Conservation (phyloP, 1,139 yeast genomes). For the Ogataea hybrid region DNA sequence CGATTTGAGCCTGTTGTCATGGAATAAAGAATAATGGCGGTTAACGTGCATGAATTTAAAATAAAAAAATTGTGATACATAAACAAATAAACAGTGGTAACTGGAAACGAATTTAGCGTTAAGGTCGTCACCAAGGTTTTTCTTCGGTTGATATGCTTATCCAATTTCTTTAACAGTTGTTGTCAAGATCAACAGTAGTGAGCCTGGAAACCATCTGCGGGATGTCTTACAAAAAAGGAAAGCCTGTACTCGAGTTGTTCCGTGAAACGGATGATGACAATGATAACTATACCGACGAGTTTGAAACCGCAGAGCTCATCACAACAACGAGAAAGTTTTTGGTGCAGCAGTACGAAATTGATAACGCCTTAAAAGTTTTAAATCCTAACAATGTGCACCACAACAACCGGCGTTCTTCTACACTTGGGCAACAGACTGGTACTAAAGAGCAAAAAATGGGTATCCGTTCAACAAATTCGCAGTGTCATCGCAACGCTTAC, state of each 20-base stretch:
- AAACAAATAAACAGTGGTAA: constrained; percentile 8
- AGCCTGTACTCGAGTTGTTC: constrained; percentile 8
- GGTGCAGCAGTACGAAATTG: constrained; percentile 6
- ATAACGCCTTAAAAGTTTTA: constrained; percentile 9
- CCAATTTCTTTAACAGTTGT: not conserved
- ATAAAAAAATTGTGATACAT: constrained; percentile 7
- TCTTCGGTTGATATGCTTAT: constrained; percentile 4
- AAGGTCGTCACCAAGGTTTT: constrained; percentile 4
- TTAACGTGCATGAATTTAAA: not conserved
- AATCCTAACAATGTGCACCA: constrained; percentile 14
- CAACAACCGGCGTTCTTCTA: constrained; percentile 11
- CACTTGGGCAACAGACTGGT: constrained; percentile 10
- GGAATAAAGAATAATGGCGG: constrained; percentile 48
- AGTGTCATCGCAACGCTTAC: constrained; percentile 2
- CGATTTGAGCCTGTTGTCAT: constrained; percentile 66
- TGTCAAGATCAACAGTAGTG: constrained; percentile 3
- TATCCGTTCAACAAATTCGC: constrained; percentile 6
- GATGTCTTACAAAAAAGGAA: constrained; percentile 8
- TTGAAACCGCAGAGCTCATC: constrained; percentile 8
- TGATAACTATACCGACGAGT: constrained; percentile 15
- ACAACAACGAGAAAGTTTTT: constrained; percentile 8
- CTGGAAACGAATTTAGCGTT: constrained; percentile 1
- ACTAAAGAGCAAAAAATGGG: constrained; percentile 4
- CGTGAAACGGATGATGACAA: constrained; percentile 10
- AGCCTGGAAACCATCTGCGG: constrained; percentile 7